Percentiles rank a stretch among this genome's conserved stretches.
Evolutionary conservation across 768 basidiomycete species (phyloP).

Genomic region (Collybiopsis luxurians): DNA sequence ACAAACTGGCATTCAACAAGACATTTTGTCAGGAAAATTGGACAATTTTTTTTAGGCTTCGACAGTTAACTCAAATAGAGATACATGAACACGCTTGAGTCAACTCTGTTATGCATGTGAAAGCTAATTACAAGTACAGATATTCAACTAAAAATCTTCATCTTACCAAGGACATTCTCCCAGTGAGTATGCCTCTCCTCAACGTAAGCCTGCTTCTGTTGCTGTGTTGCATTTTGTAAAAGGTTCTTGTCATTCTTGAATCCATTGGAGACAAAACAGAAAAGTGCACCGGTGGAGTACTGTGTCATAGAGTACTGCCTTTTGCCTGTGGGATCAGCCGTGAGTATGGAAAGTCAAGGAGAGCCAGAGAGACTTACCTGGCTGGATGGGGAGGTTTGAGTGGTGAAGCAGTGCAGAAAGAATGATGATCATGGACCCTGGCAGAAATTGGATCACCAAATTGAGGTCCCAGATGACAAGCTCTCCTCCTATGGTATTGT

Average conservation of each 20-base stretch:
- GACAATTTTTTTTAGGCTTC: too few relatives aligned
- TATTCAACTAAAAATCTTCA: too few relatives aligned
- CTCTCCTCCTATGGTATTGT: neutral
- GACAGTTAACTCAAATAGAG: too few relatives aligned
- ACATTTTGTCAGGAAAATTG: too few relatives aligned
- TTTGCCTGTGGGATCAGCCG: neutral
- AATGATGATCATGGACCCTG: neutral
- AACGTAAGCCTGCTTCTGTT: neutral
- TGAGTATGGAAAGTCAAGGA: too few relatives aligned
- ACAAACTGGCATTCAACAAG: too few relatives aligned
- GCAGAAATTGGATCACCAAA: neutral
- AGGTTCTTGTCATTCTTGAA: neutral
- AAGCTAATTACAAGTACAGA: too few relatives aligned
- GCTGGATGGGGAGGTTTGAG: neutral
- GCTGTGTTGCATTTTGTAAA: neutral
- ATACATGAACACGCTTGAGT: too few relatives aligned
- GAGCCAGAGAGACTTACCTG: neutral
- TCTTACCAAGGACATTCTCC: too few relatives aligned
- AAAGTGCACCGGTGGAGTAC: constrained; percentile 1
- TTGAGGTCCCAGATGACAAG: neutral
- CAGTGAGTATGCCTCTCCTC: too few relatives aligned
- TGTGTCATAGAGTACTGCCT: constrained; percentile 11
- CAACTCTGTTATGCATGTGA: too few relatives aligned
- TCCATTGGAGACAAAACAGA: constrained; percentile 14
- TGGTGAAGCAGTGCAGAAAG: neutral